A percentile compares a stretch with the other conserved stretches of the same genome.
Evolutionary conservation across 768 basidiomycete species (phyloP).

Genomic region (Tricholoma bakamatsutake): DNA sequence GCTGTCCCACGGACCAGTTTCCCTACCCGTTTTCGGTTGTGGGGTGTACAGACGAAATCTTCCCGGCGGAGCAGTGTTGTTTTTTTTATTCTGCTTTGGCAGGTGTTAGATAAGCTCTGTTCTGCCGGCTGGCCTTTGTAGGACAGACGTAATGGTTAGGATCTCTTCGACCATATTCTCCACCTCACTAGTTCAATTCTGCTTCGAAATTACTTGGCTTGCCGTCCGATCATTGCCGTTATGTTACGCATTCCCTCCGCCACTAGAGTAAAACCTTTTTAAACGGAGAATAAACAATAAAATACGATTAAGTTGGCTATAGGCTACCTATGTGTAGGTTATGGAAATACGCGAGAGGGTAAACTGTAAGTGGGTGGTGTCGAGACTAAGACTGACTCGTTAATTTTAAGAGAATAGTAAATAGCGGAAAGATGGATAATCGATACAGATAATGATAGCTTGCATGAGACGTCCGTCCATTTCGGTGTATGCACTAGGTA

Average conservation of each 20-base stretch:
- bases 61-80: no score
- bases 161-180: not conserved
- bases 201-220: not conserved
- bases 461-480: slow-evolving; percentile 19
- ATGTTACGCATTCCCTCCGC: no score
- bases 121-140: no score
- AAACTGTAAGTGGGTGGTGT: not conserved
- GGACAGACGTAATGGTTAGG: no score
- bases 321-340: not conserved
- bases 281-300: not conserved
- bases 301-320: not conserved
- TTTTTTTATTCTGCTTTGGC: no score
- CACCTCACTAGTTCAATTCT: not conserved
- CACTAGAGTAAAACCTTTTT: not conserved
- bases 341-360: not conserved
- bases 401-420: not conserved
- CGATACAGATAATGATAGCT: slow-evolving; percentile 18
- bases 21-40: no score
- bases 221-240: not conserved
- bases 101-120: no score
- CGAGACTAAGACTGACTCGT: not conserved
- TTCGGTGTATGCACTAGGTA: slow-evolving; percentile 16
- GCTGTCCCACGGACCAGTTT: not conserved
- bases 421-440: slow-evolving; percentile 4
- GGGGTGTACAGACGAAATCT: no score